Evolutionary conservation across 2,329 filamentous ascomycete genomes (phyloP), one percentile per base, ranked within the genome.

Genomic region (Leptographium galeiforme): DNA sequence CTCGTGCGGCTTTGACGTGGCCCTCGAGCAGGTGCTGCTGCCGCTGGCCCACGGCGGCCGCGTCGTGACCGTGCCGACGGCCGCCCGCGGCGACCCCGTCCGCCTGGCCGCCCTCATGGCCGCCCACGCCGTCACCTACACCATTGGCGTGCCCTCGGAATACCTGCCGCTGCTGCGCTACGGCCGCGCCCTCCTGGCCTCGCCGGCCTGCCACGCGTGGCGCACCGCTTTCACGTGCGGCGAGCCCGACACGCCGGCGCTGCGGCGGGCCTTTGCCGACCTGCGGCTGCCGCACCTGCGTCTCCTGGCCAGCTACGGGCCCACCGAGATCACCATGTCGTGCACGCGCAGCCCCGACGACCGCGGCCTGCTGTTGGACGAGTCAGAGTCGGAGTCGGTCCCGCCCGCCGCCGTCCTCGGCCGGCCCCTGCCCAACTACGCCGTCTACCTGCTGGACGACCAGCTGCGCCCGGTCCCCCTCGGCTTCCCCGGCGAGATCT

Each of bases 401-500:
- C 41, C 41, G 8, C 4, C n/a, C 41, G n/a, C n/a, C n/a, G n/a
- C n/a, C n/a, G n/a, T n/a, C n/a, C n/a, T n/a, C n/a, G 53, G 49
- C 38, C 8, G 14, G 16, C 2, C 25, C 18, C 40, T 52, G 45
- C 30, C 39, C 16, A 32, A 43, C 39, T 45, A 45, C 19, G 16
- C 33, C 30, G 57, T 71, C 2, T 74, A 72, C 54, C 66, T 77
- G 12, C 61, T 76, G 2, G 67, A 73, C 52, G 55, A 60, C 8
- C 53, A 63, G 2, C 55, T 61, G 39, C 55, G 58, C 7, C 61
- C 65, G 2, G 53, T 65, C 0, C 67, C 70, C 1, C 56, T 57
- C 0, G 70, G 69, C 0, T 61, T 67, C 0, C 60, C 66, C 13
- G 72, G 72, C 1, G 66, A 74, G 56, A 63, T 75, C 10, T 65